Evolutionary conservation across 2,329 filamentous ascomycete genomes (phyloP), one percentile per base, ranked within the genome.

Genomic region (Apiospora rasikravindrae): DNA sequence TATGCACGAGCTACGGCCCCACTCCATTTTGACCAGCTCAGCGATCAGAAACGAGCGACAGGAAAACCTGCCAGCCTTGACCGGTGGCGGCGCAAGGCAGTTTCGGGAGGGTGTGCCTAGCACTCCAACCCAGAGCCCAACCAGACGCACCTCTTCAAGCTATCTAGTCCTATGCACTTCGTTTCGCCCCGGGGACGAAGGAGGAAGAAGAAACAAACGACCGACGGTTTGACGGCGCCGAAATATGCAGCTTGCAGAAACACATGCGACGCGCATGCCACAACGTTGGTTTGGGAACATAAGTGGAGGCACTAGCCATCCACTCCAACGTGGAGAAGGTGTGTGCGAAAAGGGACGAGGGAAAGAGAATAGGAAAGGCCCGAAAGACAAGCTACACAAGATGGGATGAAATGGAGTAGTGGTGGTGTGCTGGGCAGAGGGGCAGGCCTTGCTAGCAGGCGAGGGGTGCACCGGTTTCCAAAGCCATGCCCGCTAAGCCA

Each of bases 1-100:
- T 84, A 86, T 88, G 87, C 86, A 88, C 80, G 82, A 84, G 80
- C 82, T 80, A 82, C 83, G 82, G 40, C 40, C 80, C 82, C 82
- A 78, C 84, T 83, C 82, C 79, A 79, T 81, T 81, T 79, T 79
- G 80, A 83, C 82, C 83, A 84, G 80, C 82, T 81, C 84, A 84
- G 82, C 82, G 77, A 64, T 64, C 57, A 64, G 57, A 64, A 64
- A 64, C 57, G 57, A 64, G 57, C 33, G 40, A 47, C 66, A 45
- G 26, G 66, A 47, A 42, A 44, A 45, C 44, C 66, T 68, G 66
- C 40, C 40, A 68, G 40, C 44, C 40, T 68, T n/a, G 57, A 64
- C 33, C 33, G 57, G 66, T 69, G 71, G 71, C 70, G 64, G 71
- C 69, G 70, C 74, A 74, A 70, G 73, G 72, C 70, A 79, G 26